Evolutionary conservation across 2,329 filamentous ascomycete genomes (phyloP), one percentile per base, ranked within the genome.

Genomic region (Penicillium concentricum): DNA sequence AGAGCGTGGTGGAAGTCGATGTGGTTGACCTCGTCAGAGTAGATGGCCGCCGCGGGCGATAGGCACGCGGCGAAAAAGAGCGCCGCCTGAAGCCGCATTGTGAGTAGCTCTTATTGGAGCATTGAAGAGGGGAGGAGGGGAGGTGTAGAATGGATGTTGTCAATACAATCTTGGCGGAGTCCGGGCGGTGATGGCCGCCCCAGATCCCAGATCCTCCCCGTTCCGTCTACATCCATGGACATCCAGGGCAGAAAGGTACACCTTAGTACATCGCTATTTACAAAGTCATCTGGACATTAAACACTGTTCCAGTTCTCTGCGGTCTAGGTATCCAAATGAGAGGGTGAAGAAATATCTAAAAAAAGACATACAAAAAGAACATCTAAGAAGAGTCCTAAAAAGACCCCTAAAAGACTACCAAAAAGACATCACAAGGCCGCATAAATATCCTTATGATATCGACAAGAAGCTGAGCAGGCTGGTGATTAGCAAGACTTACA

Each of bases 1-100:
- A 97, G 87, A 63, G 90, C 86, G 78, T 96, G 87, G 77, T 97
- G 93, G 79, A 92, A 97, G 77, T 99, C 94, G 73, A 95, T 85
- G 67, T 91, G 84, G 78, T 87, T 92, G 65, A 95, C 92, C 75
- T 99, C 93, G 72, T 99, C 94, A 65, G 84, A 82, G 78, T 92
- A 96, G 58, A 97, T 86, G 63, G 92, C 90, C 69, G 76, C 72
- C 50, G 84, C 67, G 78, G 70, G 80, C 69, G 66, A 80, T 72
- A 65, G 79, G 78, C 67, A 86, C 50, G 69, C 74, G 61, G 74
- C 70, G 64, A 75, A 59, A 38, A 75, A 62, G 50, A 73, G 66
- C 56, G 74, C 72, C 68, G 69, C 72, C 66, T 73, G 70, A 61
- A 77, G 71, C 72, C 74, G 67, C 75, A 77, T 77, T 54, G 48